phyloP scores from a whole-genome alignment of 2,329 filamentous ascomycete genomes.

The Orbilia ellipsospora region DNA sequence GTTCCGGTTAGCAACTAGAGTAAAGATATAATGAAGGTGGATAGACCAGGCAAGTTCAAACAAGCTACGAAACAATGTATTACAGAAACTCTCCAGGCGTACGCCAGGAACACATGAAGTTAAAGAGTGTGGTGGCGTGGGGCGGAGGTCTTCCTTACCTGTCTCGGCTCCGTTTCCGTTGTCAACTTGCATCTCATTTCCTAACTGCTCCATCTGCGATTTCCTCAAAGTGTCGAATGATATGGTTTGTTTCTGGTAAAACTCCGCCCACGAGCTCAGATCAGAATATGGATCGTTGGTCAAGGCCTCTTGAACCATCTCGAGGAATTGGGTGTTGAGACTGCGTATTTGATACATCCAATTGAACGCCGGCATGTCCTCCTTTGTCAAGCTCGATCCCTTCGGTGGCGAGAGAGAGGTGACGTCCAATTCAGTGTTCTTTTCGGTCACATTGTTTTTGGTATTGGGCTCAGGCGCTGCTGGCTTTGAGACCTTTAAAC shows the following conservation, averaged over 20 bases:
- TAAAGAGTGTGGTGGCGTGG: background rate
- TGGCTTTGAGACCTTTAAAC: background rate
- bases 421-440: conserved; percentile 16
- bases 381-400: conserved; percentile 16
- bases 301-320: conserved; percentile 19
- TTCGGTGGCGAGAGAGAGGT: conserved; percentile 32
- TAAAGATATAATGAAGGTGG: background rate
- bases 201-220: conserved; percentile 31
- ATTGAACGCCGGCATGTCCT: conserved; percentile 48
- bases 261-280: conserved; percentile 21
- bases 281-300: conserved; percentile 26
- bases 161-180: background rate
- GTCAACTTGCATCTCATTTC: conserved; percentile 19
- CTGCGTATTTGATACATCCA: conserved; percentile 47
- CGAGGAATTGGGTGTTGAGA: conserved; percentile 37
- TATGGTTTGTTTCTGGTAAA: conserved; percentile 35
- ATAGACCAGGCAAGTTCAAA: background rate
- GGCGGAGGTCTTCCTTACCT: conserved; percentile 11
- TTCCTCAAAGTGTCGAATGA: conserved; percentile 9
- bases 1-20: background rate
- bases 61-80: no score
- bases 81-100: no score
- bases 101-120: no score
- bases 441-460: background rate
- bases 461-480: background rate